phyloP scores from a whole-genome alignment of 257 asterid species.

The Leonotis leonurus region DNA sequence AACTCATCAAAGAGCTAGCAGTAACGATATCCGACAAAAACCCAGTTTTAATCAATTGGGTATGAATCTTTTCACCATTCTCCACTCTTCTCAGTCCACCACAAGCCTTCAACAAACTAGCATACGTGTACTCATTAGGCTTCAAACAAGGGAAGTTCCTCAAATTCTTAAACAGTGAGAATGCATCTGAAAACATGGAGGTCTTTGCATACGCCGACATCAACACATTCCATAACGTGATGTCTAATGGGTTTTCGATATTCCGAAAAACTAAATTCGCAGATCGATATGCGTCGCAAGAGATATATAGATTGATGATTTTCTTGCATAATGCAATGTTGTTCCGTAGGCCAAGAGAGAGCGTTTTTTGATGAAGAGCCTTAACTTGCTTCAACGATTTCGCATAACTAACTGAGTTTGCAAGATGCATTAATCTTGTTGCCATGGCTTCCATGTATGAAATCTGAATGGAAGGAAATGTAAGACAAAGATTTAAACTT shows the following conservation, averaged over 20 bases:
- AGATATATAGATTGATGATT: conserved; percentile 52
- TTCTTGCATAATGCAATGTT: conserved; percentile 43
- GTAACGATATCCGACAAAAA: conserved; percentile 51
- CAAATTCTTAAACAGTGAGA: conserved; percentile 36
- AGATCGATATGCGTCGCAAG: conserved; percentile 33
- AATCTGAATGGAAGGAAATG: not conserved
- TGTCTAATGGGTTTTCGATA: conserved; percentile 46
- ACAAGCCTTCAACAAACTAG: conserved; percentile 76
- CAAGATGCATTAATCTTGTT: conserved; percentile 27
- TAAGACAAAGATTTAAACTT: not conserved
- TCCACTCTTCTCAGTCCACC: conserved; percentile 40
- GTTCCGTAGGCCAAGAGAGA: conserved; percentile 47
- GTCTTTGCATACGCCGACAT: conserved; percentile 54
- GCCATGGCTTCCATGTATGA: conserved; percentile 31
- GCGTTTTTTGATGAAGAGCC: conserved; percentile 45
- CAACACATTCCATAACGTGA: conserved; percentile 68
- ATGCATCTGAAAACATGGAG: conserved; percentile 46
- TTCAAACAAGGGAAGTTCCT: conserved; percentile 36
- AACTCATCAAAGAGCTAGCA: conserved; percentile 48
- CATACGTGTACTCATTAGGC: conserved; percentile 65
- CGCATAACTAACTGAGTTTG: conserved; percentile 28
- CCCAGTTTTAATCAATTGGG: conserved; percentile 47
- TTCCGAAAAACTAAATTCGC: conserved; percentile 44
- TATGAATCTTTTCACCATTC: conserved; percentile 49
- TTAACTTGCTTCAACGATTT: conserved; percentile 34